Base-by-base conservation (phyloP, 345 rosid genomes). In the Ceriops tagal region DNA sequence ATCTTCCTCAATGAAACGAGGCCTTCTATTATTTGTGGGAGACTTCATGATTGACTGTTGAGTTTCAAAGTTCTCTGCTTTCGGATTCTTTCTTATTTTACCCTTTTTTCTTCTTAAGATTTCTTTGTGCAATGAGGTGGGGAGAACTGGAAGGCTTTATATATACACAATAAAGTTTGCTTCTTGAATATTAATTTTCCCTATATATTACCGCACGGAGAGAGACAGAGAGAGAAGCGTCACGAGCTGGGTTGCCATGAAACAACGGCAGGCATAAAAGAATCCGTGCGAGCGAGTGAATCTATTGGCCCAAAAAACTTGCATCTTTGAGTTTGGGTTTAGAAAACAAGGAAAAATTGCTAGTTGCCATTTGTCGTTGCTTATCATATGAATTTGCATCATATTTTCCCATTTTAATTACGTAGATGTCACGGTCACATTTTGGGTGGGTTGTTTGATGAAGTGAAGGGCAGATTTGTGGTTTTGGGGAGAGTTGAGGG, bases 1-100 rank as follows among this genome's bases (percentile, higher is more conserved):
- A 15, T 86, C 91, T 32, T 82, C 88, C 35, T 77, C 87, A 0
- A 78, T 68, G 65, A 88, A 88, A 80, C 78, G 85, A 72, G 85
- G 71, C 62, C 85, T 81, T 47, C 75, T 75, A 7, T 66, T 22
- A 1, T 52, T 27, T 11, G 35, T 7, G 21, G 20, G 2, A 32
- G 71, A 51, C 1, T 72, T 70, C 76, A 72, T 72, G 13, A 43
- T 11, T 11, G 49, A 13, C 4, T 43, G 15, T 13, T 11, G 2
- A 13, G 49, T 43, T 43, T 2, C 18, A 3, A 43, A 43, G 49
- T 13, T 13, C 1, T 43, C 19, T 13, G 49, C 19, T 43, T 43
- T 15, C 0, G 19, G 19, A 5, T 13, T 13, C 49, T 43, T 43
- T 2, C 4, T 43, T 13, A 3, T 13, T 13, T 43, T 3, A 0